Base-by-base conservation (phyloP, 306 rosid genomes). In the Quercus dentata region DNA sequence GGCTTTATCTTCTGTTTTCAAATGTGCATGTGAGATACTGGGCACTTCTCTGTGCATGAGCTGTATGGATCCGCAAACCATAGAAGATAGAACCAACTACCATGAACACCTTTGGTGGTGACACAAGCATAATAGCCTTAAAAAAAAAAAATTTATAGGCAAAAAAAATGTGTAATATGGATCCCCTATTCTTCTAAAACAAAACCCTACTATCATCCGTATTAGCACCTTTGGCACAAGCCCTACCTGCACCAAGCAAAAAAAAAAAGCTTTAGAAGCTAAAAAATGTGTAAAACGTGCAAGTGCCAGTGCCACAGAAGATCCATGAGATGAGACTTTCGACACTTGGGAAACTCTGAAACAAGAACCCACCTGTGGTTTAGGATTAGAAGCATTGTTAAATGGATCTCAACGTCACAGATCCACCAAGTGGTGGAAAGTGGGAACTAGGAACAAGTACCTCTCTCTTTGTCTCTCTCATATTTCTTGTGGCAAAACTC, bases 381-480 rank as follows among this genome's bases (percentile, higher is more conserved):
- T 33, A 33, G 71, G 71, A 19, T 67, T 67, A n/a, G 72, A 35
- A 68, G 72, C 28, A 68, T 68, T 33, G 41, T 33, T 41, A 55
- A 70, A 73, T 74, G 78, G 70, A 80, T 74, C 52, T 18, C 13
- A 51, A 78, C 82, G 86, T 89, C 89, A 78, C 74, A 51, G 74
- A 81, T 62, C 87, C 86, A 84, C 86, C 64, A 74, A 80, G 74
- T 75, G 35, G 86, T 75, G 70, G 83, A 56, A 79, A 79, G 74
- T 75, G 49, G 28, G 72, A 67, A 67, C 52, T 75, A 44, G 28
- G 72, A 67, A 67, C 52, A 67, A 46, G 62, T 63, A 41, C 68
- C 23, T 78, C 12, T 21, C 52, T 56, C 31, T 57, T 12, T 38
- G 3, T 2, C 12, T 41, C 46, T 74, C 55, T 69, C 82, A 46